Evolutionary conservation across 768 basidiomycete species (phyloP), one percentile per base, ranked within the genome.

Genomic region (Mycena albidolilacea): DNA sequence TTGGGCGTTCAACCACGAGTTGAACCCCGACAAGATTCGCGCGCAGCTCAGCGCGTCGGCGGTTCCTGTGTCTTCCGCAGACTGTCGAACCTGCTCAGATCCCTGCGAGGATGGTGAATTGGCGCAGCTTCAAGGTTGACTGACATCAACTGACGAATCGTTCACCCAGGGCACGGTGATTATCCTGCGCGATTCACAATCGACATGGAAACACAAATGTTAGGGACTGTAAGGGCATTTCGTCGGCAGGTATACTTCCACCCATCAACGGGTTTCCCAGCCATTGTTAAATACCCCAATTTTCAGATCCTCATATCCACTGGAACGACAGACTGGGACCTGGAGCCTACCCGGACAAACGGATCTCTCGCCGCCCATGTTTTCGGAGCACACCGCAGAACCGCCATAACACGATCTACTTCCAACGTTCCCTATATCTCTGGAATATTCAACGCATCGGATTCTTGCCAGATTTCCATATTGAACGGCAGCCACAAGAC

Each of bases 311-410:
- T 98, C 44, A 94, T 98, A 65, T 97, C 95, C 1, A 97, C 96
- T 0, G 96, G 95, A 12, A 91, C 93, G 81, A 87, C 91, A 23
- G 96, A 99, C 83, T 98, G 97, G 97, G 89, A 90, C 57, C 86
- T 87, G 46, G 92, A 97, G 63, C 90, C 98, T 69, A 93, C 93
- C 0, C 88, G 91, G 70, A 92, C 89, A 43, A 83, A 87, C 46
- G 89, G 87, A 62, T 91, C 93, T 5, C 90, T 99, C 38, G 94
- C 97, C 10, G 86, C 90, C 69, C 82, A 46, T 54, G 19, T 75
- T 41, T 67, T 80, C 44, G 75, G 81, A 38, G 71, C 79, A 55
- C 77, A 68, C 35, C 60, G 48, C 35, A 72, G 63, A 55, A 57
- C 77, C 14, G 3, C 78, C 52, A 52, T 70, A 39, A 69, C 78